phyloP scores from a whole-genome alignment of 148 eudicot species.

The Diospyros lotus region DNA sequence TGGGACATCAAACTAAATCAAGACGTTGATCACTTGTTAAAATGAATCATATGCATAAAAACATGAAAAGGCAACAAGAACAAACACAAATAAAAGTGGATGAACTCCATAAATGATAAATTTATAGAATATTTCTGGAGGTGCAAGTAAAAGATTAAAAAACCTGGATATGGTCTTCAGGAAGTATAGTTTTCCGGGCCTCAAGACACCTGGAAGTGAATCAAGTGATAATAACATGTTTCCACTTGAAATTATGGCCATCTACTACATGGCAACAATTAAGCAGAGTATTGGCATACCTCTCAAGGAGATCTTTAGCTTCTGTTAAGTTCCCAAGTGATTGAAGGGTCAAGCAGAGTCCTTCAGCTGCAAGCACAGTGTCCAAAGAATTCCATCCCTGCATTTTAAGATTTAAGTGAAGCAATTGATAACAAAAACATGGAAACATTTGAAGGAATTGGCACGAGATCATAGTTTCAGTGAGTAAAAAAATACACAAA shows the following conservation, averaged over 20 bases:
- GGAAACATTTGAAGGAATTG: neutral
- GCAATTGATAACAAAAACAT: neutral
- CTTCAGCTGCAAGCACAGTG: slow-evolving; percentile 78
- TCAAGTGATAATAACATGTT: neutral
- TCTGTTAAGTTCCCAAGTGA: slow-evolving; percentile 56
- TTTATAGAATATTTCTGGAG: neutral
- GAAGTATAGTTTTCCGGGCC: slow-evolving; percentile 59
- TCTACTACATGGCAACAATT: neutral
- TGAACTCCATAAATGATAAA: slow-evolving; percentile 4
- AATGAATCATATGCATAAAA: neutral
- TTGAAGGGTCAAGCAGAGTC: slow-evolving; percentile 68
- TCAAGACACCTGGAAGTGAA: slow-evolving; percentile 75
- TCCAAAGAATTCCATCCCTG: slow-evolving; percentile 91
- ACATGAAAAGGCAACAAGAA: neutral
- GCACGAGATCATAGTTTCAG: neutral
- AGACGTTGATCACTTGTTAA: neutral
- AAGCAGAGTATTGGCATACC: slow-evolving; percentile 29
- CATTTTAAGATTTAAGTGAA: slow-evolving; percentile 3
- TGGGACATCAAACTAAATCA: neutral
- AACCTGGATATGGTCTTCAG: slow-evolving; percentile 89
- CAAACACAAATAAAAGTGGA: neutral
- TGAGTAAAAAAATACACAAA: neutral
- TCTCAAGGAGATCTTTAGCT: slow-evolving; percentile 69
- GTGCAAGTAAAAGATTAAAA: slow-evolving; percentile 1
- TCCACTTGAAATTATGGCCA: neutral